Base-by-base conservation (phyloP, 768 basidiomycete genomes). In the Amanita rimosa region DNA sequence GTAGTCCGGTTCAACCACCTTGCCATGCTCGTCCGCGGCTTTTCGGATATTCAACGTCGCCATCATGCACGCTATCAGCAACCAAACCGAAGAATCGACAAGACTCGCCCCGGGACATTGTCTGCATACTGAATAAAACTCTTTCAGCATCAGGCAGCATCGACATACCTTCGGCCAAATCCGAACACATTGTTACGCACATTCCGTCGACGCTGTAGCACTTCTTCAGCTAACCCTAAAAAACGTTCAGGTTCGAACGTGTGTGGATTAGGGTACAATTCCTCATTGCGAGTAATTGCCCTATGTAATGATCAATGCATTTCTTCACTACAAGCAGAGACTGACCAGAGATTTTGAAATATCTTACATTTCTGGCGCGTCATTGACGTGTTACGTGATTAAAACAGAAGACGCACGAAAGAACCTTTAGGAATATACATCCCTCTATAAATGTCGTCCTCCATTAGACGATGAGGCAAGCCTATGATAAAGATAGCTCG, bases 51-150 rank as follows among this genome's bases (percentile, higher is more conserved):
- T 71, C 35, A 83, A 58, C 40, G 77, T 77, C 1, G 80, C 76
- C 8, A 84, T 62, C 60, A 80, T 74, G 11, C 67, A 67, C 2
- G 73, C 72, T 16, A 79, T 65, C 14, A 79, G 63, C 21, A 83
- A 59, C 79, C 83, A 85, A 34, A 73, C 62, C 1, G 79, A 79
- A 3, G 74, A 71, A 52, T 85, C 83, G 50, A 78, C 76, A 27
- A 85, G 71, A 58, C 81, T 64, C 31, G 62, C 55, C 14, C 84
- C 84, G 0, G 84, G 84, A 59, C 84, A 85, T 31, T 71, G 72
- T 46, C 80, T 79, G 52, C 10, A 41, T 19, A 14, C 11, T 31
- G 13, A 31, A 31, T 31, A 11, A 13, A 31, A 31, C 4, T 13
- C 31, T n/a, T n/a, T 13, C 31, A 39, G 17, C 40, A 4, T 17